Evolutionary conservation across 345 rosid genomes (phyloP).

Genomic region (Citrus sinensis): DVS_A1.0 CM039161.1:6005501-6006000

Average conservation of each 20-base stretch:
- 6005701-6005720: conserved; percentile 31
- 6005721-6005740: conserved; percentile 27
- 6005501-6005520: conserved; percentile 50
- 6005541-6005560: no score
- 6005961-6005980: conserved; percentile 24
- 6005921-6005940: conserved; percentile 34
- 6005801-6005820: conserved; percentile 22
- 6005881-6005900: conserved; percentile 38
- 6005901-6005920: conserved; percentile 28
- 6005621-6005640: conserved; percentile 25
- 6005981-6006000: conserved; percentile 22
- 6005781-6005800: conserved; percentile 19
- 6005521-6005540: no score
- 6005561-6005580: conserved; percentile 23
- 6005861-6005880: conserved; percentile 29
- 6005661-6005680: conserved; percentile 37
- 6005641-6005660: conserved; percentile 52
- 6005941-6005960: conserved; percentile 32
- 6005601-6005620: conserved; percentile 47
- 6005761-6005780: conserved; percentile 21
- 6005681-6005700: conserved; percentile 10
- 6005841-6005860: conserved; percentile 29
- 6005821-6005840: conserved; percentile 26
- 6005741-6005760: conserved; percentile 8
- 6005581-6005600: conserved; percentile 41